phyloP scores from a whole-genome alignment of 2,329 filamentous ascomycete species.

The Botryosphaeria dothidea region DNA sequence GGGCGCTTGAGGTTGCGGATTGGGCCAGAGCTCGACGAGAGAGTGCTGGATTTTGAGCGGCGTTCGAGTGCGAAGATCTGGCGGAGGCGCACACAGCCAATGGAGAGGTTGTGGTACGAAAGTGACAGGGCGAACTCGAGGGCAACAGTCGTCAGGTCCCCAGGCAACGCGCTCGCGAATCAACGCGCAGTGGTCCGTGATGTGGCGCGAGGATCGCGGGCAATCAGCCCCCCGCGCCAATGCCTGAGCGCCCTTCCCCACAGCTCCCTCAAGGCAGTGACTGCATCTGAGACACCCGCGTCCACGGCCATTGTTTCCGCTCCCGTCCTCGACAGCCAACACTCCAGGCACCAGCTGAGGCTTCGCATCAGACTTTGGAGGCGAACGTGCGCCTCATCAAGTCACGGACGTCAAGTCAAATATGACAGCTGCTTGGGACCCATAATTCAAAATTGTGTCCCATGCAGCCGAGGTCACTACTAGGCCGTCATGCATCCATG shows the following conservation, averaged over 20 bases:
- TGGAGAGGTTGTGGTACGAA: constrained; percentile 3
- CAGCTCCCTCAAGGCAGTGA: constrained; percentile 4
- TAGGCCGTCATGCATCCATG: background rate
- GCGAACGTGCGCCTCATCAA: background rate
- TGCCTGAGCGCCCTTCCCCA: constrained; percentile 5
- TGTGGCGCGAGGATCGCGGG: constrained; percentile 10
- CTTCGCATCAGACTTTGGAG: background rate
- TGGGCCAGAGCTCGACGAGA: background rate
- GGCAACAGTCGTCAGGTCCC: constrained; percentile 13
- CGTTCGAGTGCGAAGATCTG: background rate
- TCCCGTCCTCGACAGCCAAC: background rate
- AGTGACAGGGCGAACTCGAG: constrained; percentile 8
- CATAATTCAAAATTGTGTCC: background rate
- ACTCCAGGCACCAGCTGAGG: background rate
- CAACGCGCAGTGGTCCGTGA: constrained; percentile 6
- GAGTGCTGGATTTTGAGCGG: background rate
- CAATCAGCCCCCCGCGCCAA: constrained; percentile 6
- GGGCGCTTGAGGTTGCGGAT: background rate
- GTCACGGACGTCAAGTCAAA: background rate
- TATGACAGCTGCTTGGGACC: background rate
- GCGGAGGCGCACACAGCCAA: background rate
- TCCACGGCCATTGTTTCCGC: background rate
- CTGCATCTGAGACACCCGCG: background rate
- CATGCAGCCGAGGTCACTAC: background rate
- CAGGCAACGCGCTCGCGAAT: constrained; percentile 16